These are phyloP conservation scores for Sergeia podlipaevii DNA, from an alignment of 208 protist genomes.

Conservation along the genomic window DNA sequence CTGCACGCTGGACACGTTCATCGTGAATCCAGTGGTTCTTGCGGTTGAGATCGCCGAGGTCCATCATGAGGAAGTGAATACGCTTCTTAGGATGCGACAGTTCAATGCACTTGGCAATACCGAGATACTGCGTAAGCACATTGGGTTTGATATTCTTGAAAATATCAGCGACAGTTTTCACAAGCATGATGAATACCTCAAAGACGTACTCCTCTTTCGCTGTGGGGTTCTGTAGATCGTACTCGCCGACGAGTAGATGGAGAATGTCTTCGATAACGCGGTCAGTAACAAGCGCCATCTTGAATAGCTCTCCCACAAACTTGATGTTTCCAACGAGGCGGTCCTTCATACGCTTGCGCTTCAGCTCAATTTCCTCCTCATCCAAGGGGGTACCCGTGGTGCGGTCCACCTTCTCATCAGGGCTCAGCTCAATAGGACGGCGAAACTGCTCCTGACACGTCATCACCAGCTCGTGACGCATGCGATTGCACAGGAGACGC, in stretches of 20 bases:
- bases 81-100: slow-evolving; percentile 53
- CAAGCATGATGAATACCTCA: slow-evolving; percentile 66
- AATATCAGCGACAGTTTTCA: slow-evolving; percentile 37
- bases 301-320: slow-evolving; percentile 84
- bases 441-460: slow-evolving; percentile 72
- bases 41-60: slow-evolving; percentile 56
- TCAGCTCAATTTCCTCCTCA: slow-evolving; percentile 70
- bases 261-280: slow-evolving; percentile 66
- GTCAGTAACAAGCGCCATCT: slow-evolving; percentile 56
- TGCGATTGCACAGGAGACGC: slow-evolving; percentile 54
- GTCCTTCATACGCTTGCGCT: slow-evolving; percentile 60
- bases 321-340: slow-evolving; percentile 83
- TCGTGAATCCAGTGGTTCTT: slow-evolving; percentile 39
- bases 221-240: slow-evolving; percentile 34
- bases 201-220: slow-evolving; percentile 70
- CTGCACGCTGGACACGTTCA: slow-evolving; percentile 26
- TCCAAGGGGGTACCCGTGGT: slow-evolving; percentile 51
- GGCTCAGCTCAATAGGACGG: slow-evolving; percentile 58
- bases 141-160: slow-evolving; percentile 32
- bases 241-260: slow-evolving; percentile 49
- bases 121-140: slow-evolving; percentile 45
- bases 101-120: slow-evolving; percentile 56
- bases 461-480: slow-evolving; percentile 47
- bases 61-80: slow-evolving; percentile 82
- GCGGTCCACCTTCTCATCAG: slow-evolving; percentile 66